Percentiles rank a stretch among this genome's conserved stretches.
These are phyloP conservation scores for Boletus edulis DNA, from an alignment of 768 basidiomycete species.

Conservation along the genomic window DNA sequence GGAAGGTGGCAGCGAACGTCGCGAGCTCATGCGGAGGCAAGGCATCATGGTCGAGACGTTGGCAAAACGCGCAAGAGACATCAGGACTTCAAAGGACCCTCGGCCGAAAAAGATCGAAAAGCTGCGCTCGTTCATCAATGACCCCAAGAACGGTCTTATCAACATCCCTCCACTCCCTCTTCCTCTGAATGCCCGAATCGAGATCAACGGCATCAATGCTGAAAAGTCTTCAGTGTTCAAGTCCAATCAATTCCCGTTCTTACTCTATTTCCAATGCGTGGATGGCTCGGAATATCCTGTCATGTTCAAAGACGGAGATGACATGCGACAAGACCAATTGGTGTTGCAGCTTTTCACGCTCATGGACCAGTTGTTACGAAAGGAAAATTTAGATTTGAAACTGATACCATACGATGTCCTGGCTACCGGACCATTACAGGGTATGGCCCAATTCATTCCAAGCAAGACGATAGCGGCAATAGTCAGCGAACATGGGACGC, in stretches of 20 bases:
- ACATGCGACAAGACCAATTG: slow-evolving; percentile 97
- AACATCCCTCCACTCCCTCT: slow-evolving; percentile 81
- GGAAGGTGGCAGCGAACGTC: slow-evolving; percentile 75
- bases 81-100: slow-evolving; percentile 87
- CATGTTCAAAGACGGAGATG: slow-evolving; percentile 99
- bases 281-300: slow-evolving; percentile 87
- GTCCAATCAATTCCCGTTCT: slow-evolving; percentile 89
- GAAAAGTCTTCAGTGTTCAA: slow-evolving; percentile 97
- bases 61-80: slow-evolving; percentile 81
- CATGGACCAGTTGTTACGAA: slow-evolving; percentile 90
- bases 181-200: slow-evolving; percentile 85
- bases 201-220: slow-evolving; percentile 81
- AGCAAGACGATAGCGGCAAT: slow-evolving; percentile 96
- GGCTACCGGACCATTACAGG: slow-evolving; percentile 88
- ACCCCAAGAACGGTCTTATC: slow-evolving; percentile 81
- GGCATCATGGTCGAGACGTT: slow-evolving; percentile 86
- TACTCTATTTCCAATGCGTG: slow-evolving; percentile 85
- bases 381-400: slow-evolving; percentile 94
- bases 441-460: slow-evolving; percentile 95
- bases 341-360: slow-evolving; percentile 98
- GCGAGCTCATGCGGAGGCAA: slow-evolving; percentile 89
- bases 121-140: slow-evolving; percentile 77
- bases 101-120: slow-evolving; percentile 98
- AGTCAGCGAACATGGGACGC: slow-evolving; percentile 84
- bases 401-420: slow-evolving; percentile 90